Evolutionary conservation across 768 basidiomycete species (phyloP).

Genomic region (Pholiota conissans): DNA sequence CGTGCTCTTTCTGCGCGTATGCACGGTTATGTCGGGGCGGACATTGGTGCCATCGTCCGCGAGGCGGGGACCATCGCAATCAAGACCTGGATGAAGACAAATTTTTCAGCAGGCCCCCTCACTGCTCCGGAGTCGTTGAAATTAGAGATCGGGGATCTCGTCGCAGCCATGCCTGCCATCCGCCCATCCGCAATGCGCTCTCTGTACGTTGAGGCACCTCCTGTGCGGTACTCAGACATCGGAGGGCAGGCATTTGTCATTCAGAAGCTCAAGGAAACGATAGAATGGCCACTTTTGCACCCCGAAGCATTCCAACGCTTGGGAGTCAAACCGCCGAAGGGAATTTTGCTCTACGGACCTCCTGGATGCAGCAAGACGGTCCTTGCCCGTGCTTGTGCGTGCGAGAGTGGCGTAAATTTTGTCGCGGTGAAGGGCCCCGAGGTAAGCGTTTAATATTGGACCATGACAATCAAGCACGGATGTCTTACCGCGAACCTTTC

Average conservation of each 20-base stretch:
- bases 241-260: constrained; percentile 85
- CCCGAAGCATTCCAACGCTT: constrained; percentile 84
- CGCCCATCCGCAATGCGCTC: constrained; percentile 95
- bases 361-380: constrained; percentile 98
- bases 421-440: constrained; percentile 97
- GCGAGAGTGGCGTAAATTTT: constrained; percentile 93
- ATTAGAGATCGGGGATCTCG: constrained; percentile 63
- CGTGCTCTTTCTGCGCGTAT: constrained; percentile 70
- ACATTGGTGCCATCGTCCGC: constrained; percentile 87
- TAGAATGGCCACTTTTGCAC: constrained; percentile 94
- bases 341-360: constrained; percentile 90
- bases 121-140: constrained; percentile 27
- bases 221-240: constrained; percentile 82
- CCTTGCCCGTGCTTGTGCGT: constrained; percentile 88
- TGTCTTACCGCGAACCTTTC: constrained; percentile 2
- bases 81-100: constrained; percentile 66
- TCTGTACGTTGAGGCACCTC: constrained; percentile 83
- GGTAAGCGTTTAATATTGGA: constrained; percentile 45
- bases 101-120: constrained; percentile 14
- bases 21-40: constrained; percentile 97
- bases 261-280: constrained; percentile 83
- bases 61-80: constrained; percentile 93
- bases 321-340: constrained; percentile 86
- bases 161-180: constrained; percentile 70
- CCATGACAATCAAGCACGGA: neutral